phyloP scores from a whole-genome alignment of 139 green algal genomes.

The Auxenochlorella pyrenoidosa region DNA sequence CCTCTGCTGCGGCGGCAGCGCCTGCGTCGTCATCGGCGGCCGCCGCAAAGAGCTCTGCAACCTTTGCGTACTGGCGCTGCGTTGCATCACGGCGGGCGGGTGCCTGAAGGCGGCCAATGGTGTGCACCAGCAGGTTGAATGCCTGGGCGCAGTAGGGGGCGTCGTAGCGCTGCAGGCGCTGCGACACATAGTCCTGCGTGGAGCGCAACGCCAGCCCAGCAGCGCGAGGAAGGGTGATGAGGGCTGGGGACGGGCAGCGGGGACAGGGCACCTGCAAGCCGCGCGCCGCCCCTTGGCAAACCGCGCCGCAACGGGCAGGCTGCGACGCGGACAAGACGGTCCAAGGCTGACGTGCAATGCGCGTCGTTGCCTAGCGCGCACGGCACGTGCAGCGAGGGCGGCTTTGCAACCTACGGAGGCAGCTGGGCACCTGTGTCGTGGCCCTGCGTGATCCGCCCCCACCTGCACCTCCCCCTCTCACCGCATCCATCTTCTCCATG shows the following conservation, averaged over 20 bases:
- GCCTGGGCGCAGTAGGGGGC: constrained; percentile 32
- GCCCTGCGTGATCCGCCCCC: too few species aligned
- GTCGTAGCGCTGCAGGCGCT: constrained; percentile 40
- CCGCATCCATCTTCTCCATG: constrained; percentile 38
- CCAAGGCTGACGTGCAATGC: too few species aligned
- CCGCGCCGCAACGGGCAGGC: too few species aligned
- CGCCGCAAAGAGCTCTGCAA: constrained; percentile 1
- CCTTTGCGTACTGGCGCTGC: constrained; percentile 3
- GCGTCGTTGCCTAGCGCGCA: too few species aligned
- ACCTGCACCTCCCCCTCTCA: constrained; percentile 9
- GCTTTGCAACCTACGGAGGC: too few species aligned
- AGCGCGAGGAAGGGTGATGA: background rate
- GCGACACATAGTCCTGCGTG: constrained; percentile 32
- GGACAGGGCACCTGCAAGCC: background rate
- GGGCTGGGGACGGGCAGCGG: background rate
- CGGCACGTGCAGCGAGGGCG: too few species aligned
- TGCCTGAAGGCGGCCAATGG: constrained; percentile 39
- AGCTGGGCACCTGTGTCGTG: too few species aligned
- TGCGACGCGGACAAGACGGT: too few species aligned
- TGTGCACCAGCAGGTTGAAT: constrained; percentile 41
- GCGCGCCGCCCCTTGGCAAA: too few species aligned
- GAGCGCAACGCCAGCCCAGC: background rate
- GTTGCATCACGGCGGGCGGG: constrained; percentile 29
- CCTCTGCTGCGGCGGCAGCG: background rate
- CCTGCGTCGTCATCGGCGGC: background rate